A percentile compares a stretch with the other conserved stretches of the same genome.
Conservation (phyloP, 1,284 basidiomycete species). For the Sanghuangporus baumii region DNA sequence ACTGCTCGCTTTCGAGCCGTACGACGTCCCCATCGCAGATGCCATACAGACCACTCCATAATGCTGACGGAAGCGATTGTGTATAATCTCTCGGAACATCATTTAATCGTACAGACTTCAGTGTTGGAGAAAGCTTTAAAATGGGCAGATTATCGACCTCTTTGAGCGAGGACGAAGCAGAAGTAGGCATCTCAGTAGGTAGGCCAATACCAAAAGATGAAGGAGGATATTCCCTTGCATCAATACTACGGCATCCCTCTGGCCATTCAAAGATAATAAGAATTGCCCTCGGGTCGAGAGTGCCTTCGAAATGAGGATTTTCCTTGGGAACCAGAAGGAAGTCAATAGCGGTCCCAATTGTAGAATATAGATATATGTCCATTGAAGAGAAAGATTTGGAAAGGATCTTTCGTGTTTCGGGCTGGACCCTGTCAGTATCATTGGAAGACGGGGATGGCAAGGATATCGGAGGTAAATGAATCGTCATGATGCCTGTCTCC, state of each 20-base stretch:
- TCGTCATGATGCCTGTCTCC: conserved; percentile 59
- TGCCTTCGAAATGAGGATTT: conserved; percentile 67
- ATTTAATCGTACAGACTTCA: conserved; percentile 37
- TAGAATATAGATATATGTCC: conserved; percentile 58
- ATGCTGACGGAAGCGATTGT: conserved; percentile 31
- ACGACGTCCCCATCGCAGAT: conserved; percentile 38
- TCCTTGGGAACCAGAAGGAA: conserved; percentile 70
- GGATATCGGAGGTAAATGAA: conserved; percentile 70
- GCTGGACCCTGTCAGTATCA: conserved; percentile 37
- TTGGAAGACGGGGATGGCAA: conserved; percentile 42
- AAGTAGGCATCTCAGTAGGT: conserved; percentile 14
- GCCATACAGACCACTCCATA: conserved; percentile 37
- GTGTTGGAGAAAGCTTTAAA: conserved; percentile 37
- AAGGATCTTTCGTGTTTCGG: conserved; percentile 58
- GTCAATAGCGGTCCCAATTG: conserved; percentile 64
- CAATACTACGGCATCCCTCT: conserved; percentile 36
- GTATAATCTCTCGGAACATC: conserved; percentile 34
- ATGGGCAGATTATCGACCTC: conserved; percentile 25
- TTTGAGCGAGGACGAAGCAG: conserved; percentile 17
- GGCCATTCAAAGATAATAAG: conserved; percentile 41
- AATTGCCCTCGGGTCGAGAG: conserved; percentile 69
- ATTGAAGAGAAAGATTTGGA: conserved; percentile 53
- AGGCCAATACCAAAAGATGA: conserved; percentile 34
- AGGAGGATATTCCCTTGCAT: conserved; percentile 55
- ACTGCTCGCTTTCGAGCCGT: conserved; percentile 39